Evolutionary conservation across 176 grass and related monocot species (phyloP), one percentile per base, ranked within the genome.

Genomic region (Microstegium vimineum): DNA sequence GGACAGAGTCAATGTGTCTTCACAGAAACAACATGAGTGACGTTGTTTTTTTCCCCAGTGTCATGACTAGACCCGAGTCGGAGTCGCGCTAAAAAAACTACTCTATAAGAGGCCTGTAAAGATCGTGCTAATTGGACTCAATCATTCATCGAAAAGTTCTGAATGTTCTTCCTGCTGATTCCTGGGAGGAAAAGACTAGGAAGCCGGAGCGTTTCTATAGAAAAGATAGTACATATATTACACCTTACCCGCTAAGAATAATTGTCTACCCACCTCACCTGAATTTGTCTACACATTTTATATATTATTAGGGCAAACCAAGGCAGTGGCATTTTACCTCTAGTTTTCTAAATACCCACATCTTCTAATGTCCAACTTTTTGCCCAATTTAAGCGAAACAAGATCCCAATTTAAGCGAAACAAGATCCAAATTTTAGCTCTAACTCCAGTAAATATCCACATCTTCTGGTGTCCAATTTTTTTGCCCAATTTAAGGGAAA

Each of bases 1-100:
- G 18, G 74, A 83, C 56, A 14, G 28, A 77, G 66, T 74, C 75
- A 74, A 67, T 11, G 6, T 27, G 59, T 22, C 67, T 73, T 36
- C 14, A 23, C 33, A 52, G 8, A 60, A 81, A 54, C 47, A 74
- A 20, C 34, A 57, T 16, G 61, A 81, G 20, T 26, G 40, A 25
- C 32, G 72, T 59, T 40, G 6, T 54, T n/a, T 57, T 57, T 57
- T 23, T 63, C 16, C 17, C 35, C 28, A n/a, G n/a, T 49, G 41
- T n/a, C 41, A 37, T 49, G 66, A 32, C 23, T 63, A 52, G 31
- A 65, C n/a, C 22, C 9, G 32, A 75, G 62, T n/a, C n/a, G n/a
- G n/a, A n/a, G n/a, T 56, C 59, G 31, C 62, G n/a, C n/a, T 46
- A 46, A 46, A 46, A 52, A 38, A 65, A 13, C 22, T 7, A 31